A percentile compares a stretch with the other conserved stretches of the same genome.
Conservation (phyloP, 2,329 filamentous ascomycete genomes). For the Beauveria sp. region DNA sequence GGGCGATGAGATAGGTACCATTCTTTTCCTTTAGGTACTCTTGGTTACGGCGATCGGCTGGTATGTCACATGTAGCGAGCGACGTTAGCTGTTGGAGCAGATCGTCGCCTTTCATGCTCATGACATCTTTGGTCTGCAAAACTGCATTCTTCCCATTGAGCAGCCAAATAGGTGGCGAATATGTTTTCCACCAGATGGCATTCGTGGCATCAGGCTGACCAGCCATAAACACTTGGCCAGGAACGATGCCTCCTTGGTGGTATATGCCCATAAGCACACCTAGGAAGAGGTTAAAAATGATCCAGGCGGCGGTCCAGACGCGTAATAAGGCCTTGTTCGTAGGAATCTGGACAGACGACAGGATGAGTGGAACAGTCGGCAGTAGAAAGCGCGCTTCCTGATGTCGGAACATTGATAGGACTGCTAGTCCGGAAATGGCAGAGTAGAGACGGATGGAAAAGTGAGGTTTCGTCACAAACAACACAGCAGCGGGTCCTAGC, state of each 20-base stretch:
- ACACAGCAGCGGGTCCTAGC: slow-evolving; percentile 59
- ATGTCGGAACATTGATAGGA: slow-evolving; percentile 68
- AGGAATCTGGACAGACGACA: slow-evolving; percentile 65
- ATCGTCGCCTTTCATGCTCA: slow-evolving; percentile 57
- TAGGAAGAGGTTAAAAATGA: slow-evolving; percentile 60
- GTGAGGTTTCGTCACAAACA: slow-evolving; percentile 52
- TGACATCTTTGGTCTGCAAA: slow-evolving; percentile 63
- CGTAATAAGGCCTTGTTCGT: slow-evolving; percentile 40
- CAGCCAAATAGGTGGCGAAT: slow-evolving; percentile 74
- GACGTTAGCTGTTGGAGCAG: slow-evolving; percentile 52
- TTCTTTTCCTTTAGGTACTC: slow-evolving; percentile 54
- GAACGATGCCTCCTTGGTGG: slow-evolving; percentile 72
- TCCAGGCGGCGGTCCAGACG: slow-evolving; percentile 55
- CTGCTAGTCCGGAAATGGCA: slow-evolving; percentile 62
- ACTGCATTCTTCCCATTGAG: slow-evolving; percentile 68
- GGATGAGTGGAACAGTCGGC: slow-evolving; percentile 66
- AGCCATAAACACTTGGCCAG: slow-evolving; percentile 67
- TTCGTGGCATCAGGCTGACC: slow-evolving; percentile 60
- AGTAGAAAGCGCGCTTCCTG: slow-evolving; percentile 75
- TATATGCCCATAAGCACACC: slow-evolving; percentile 72
- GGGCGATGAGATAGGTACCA: slow-evolving; percentile 65
- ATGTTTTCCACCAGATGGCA: slow-evolving; percentile 80
- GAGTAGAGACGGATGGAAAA: slow-evolving; percentile 59
- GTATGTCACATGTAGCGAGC: slow-evolving; percentile 56
- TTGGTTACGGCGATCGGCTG: slow-evolving; percentile 44